phyloP scores from a whole-genome alignment of 495 filamentous ascomycete genomes.

The Xylaria scruposa region DNA sequence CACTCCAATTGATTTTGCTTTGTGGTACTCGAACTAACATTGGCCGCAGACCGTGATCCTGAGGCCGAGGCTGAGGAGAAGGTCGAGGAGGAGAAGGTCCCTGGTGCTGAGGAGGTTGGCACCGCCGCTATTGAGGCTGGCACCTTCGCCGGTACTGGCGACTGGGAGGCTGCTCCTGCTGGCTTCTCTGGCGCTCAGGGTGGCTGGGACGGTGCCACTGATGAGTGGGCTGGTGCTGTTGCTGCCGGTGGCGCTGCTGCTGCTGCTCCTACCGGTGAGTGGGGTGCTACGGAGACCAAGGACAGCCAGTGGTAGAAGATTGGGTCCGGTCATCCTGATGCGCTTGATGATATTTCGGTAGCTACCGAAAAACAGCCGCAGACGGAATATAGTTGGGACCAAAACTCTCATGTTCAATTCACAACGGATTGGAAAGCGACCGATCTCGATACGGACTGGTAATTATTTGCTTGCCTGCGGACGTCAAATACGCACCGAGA shows the following conservation, averaged over 20 bases:
- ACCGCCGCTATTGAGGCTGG: constrained; percentile 73
- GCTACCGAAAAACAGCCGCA: not conserved
- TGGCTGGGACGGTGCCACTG: constrained; percentile 71
- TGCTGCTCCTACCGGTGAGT: constrained; percentile 60
- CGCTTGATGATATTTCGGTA: not conserved
- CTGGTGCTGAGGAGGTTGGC: constrained; percentile 85
- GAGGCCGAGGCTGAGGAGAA: constrained; percentile 98
- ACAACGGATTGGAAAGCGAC: not conserved
- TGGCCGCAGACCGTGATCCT: constrained; percentile 82
- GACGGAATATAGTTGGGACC: not conserved
- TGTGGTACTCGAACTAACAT: constrained; percentile 32
- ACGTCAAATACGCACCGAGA: constrained; percentile 16
- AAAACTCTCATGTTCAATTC: not conserved
- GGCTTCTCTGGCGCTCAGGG: constrained; percentile 70
- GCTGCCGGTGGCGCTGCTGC: constrained; percentile 37
- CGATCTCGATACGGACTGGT: constrained; percentile 25
- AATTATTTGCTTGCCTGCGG: constrained; percentile 9
- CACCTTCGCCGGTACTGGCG: constrained; percentile 68
- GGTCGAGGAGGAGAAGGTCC: constrained; percentile 70
- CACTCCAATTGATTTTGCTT: not conserved
- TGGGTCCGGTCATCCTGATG: not conserved
- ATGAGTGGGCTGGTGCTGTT: constrained; percentile 53
- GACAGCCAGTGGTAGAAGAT: constrained; percentile 69
- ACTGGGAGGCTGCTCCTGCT: constrained; percentile 75
- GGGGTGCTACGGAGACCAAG: constrained; percentile 68